These are phyloP conservation scores for Suillus subluteus DNA, from an alignment of 768 basidiomycete species.

Conservation along the genomic window DNA sequence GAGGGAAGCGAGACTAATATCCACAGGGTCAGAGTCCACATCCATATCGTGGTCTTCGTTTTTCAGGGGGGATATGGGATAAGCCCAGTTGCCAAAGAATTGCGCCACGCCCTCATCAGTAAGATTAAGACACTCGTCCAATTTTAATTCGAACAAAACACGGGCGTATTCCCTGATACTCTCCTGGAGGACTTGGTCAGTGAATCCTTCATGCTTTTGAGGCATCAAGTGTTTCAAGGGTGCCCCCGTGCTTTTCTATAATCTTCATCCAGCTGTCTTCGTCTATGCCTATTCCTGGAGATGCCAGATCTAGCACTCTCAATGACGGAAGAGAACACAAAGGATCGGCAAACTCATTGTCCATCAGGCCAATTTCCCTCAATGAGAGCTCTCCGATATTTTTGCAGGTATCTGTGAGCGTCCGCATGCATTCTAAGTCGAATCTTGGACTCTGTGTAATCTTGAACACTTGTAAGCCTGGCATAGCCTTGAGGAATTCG, in stretches of 20 bases:
- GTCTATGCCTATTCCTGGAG: slow-evolving; percentile 56
- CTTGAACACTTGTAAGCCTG: slow-evolving; percentile 69
- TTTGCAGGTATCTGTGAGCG: slow-evolving; percentile 55
- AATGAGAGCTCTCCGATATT: slow-evolving; percentile 73
- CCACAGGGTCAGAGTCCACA: slow-evolving; percentile 15
- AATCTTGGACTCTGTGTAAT: slow-evolving; percentile 90
- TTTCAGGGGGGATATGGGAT: slow-evolving; percentile 10
- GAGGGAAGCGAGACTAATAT: neutral
- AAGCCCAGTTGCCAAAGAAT: slow-evolving; percentile 66
- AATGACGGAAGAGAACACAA: slow-evolving; percentile 47
- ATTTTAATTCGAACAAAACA: slow-evolving; percentile 52
- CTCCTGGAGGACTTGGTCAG: slow-evolving; percentile 58
- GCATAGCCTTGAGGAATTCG: slow-evolving; percentile 67
- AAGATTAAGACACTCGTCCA: slow-evolving; percentile 61
- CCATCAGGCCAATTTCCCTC: slow-evolving; percentile 73
- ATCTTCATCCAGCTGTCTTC: slow-evolving; percentile 61
- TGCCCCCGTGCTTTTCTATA: slow-evolving; percentile 55
- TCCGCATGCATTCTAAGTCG: slow-evolving; percentile 64
- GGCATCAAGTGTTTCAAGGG: slow-evolving; percentile 66
- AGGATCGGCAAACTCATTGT: slow-evolving; percentile 62
- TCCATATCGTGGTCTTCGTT: slow-evolving; percentile 27
- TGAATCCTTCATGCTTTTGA: slow-evolving; percentile 68
- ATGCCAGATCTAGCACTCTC: slow-evolving; percentile 69
- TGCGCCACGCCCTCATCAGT: slow-evolving; percentile 70
- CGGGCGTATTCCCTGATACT: slow-evolving; percentile 59